Percentiles rank a stretch among this genome's conserved stretches.
These are phyloP conservation scores for Rugosomyces carneus DNA, from an alignment of 1,284 basidiomycete species.

Conservation along the genomic window DNA sequence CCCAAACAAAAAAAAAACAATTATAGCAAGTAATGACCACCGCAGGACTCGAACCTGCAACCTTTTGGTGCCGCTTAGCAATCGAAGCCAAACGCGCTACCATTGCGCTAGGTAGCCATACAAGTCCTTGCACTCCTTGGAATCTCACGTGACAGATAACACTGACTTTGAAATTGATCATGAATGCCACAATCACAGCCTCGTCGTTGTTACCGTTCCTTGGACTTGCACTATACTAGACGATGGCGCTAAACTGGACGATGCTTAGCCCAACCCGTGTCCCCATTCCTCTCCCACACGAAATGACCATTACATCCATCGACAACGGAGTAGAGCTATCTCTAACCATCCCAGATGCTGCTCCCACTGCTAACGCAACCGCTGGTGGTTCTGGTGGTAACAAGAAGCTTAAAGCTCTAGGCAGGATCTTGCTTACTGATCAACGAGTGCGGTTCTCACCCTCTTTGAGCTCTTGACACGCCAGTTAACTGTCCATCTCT, in stretches of 20 bases:
- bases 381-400: slow-evolving; percentile 47
- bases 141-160: background rate
- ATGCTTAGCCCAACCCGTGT: slow-evolving; percentile 54
- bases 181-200: too few species aligned
- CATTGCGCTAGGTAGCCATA: slow-evolving; percentile 41
- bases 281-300: slow-evolving; percentile 60
- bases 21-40: too few species aligned
- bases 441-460: slow-evolving; percentile 48
- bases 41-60: slow-evolving; percentile 78
- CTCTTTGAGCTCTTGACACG: slow-evolving; percentile 2
- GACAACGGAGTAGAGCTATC: slow-evolving; percentile 52
- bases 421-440: slow-evolving; percentile 60
- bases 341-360: slow-evolving; percentile 49
- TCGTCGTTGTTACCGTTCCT: background rate
- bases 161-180: too few species aligned
- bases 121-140: too few species aligned
- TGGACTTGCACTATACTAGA: slow-evolving; percentile 9
- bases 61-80: slow-evolving; percentile 66
- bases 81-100: slow-evolving; percentile 88
- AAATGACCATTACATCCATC: slow-evolving; percentile 51
- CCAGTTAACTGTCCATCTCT: slow-evolving; percentile 3
- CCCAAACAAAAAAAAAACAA: too few species aligned
- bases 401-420: slow-evolving; percentile 54
- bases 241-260: slow-evolving; percentile 75
- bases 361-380: slow-evolving; percentile 33